Conservation (phyloP, 768 basidiomycete genomes). For the Trametes cingulata region DNA sequence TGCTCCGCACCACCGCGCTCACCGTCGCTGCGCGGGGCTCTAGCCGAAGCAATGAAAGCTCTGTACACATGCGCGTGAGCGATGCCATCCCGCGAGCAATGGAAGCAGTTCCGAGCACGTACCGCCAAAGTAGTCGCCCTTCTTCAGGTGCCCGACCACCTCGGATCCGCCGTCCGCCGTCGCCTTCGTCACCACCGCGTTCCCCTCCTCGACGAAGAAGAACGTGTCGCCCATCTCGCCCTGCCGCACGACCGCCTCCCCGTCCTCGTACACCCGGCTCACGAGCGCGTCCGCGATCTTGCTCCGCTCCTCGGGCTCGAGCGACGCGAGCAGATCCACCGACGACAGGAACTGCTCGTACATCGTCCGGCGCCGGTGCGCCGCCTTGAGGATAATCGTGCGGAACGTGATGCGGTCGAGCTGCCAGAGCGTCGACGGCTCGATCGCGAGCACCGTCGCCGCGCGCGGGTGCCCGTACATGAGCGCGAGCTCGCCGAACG, state of each 20-base stretch:
- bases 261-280: constrained; percentile 78
- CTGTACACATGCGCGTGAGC: constrained; percentile 43
- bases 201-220: constrained; percentile 96
- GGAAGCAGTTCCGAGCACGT: constrained; percentile 26
- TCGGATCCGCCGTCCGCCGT: constrained; percentile 60
- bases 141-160: constrained; percentile 70
- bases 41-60: constrained; percentile 85
- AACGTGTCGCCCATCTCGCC: constrained; percentile 97
- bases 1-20: constrained; percentile 63
- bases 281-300: constrained; percentile 97
- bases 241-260: constrained; percentile 85
- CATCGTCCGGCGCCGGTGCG: constrained; percentile 88
- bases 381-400: constrained; percentile 93
- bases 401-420: constrained; percentile 98
- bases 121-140: constrained; percentile 99
- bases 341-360: constrained; percentile 96
- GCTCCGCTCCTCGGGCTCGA: constrained; percentile 87
- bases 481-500: constrained; percentile 94
- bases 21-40: constrained; percentile 97
- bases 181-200: constrained; percentile 82
- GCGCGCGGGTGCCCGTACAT: constrained; percentile 98
- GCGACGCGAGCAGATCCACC: constrained; percentile 82
- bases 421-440: constrained; percentile 86
- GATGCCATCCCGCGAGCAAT: not conserved
- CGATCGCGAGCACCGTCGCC: constrained; percentile 87